Evolutionary conservation across 164 flowering plant species (phyloP).

Genomic region (Umbilicus rupestris): DNA sequence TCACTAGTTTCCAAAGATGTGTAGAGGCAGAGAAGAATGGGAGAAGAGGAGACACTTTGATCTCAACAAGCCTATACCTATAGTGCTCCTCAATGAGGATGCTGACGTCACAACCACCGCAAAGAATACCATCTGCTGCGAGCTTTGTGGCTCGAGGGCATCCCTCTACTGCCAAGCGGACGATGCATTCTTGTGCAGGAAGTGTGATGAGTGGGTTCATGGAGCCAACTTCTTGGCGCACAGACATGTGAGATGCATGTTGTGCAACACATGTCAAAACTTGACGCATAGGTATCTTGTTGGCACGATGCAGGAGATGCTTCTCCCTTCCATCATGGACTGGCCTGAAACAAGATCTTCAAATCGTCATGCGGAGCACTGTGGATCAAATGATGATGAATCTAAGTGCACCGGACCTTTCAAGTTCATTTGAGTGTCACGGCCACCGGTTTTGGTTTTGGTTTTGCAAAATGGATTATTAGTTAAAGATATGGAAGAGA

Average conservation of each 20-base stretch:
- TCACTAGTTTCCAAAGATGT: slow-evolving; percentile 22
- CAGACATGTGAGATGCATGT: slow-evolving; percentile 43
- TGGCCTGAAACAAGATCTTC: slow-evolving; percentile 11
- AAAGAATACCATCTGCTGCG: slow-evolving; percentile 18
- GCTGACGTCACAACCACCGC: not conserved
- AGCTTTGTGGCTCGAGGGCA: slow-evolving; percentile 39
- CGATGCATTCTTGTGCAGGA: slow-evolving; percentile 41
- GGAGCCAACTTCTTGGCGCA: slow-evolving; percentile 46
- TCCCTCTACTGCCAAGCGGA: slow-evolving; percentile 50
- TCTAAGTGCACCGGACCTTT: slow-evolving; percentile 17
- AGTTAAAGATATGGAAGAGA: no score
- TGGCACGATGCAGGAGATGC: slow-evolving; percentile 27
- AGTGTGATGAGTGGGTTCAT: slow-evolving; percentile 47
- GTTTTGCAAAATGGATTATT: no score
- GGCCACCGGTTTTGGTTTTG: not conserved
- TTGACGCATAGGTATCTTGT: slow-evolving; percentile 30
- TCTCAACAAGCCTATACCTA: not conserved
- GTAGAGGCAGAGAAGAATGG: slow-evolving; percentile 31
- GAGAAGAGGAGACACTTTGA: slow-evolving; percentile 6
- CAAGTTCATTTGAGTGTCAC: slow-evolving; percentile 20
- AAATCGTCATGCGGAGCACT: slow-evolving; percentile 9
- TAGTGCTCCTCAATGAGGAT: not conserved
- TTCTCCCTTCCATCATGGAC: slow-evolving; percentile 18
- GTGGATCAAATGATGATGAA: not conserved
- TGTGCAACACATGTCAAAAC: slow-evolving; percentile 33